phyloP scores from a whole-genome alignment of 2,329 filamentous ascomycete genomes.

The Aspergillus pseudotamarii region DNA sequence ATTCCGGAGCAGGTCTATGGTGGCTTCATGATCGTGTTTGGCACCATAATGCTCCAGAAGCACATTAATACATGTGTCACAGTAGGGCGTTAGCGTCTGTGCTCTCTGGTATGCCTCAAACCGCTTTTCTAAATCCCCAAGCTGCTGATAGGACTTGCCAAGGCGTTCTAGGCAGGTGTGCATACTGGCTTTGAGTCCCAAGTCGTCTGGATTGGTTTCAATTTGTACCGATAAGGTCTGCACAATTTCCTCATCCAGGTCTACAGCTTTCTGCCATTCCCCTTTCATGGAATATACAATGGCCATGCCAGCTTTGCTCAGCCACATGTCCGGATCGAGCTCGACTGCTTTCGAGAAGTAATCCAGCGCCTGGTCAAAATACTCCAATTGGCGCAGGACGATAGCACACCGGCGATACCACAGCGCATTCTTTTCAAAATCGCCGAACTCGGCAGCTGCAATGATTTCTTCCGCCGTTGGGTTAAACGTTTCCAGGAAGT shows the following conservation, averaged over 20 bases:
- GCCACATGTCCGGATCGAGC: slow-evolving; percentile 1
- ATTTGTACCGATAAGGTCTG: slow-evolving; percentile 17
- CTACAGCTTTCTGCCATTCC: slow-evolving; percentile 19
- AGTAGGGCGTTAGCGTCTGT: background rate
- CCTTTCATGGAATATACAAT: background rate
- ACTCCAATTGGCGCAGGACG: background rate
- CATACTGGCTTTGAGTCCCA: background rate
- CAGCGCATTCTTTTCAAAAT: background rate
- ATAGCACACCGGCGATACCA: slow-evolving; percentile 11
- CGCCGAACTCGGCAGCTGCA: slow-evolving; percentile 9
- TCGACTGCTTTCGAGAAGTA: slow-evolving; percentile 8
- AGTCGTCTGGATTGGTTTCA: slow-evolving; percentile 11
- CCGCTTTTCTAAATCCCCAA: slow-evolving; percentile 2
- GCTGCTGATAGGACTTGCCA: background rate
- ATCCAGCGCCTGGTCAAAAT: slow-evolving; percentile 3
- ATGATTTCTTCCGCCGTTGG: slow-evolving; percentile 6
- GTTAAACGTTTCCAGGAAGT: background rate
- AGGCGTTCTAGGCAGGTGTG: background rate
- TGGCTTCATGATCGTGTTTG: background rate
- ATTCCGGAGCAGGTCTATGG: slow-evolving; percentile 3
- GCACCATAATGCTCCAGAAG: slow-evolving; percentile 3
- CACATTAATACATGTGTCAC: slow-evolving; percentile 2
- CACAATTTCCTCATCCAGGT: slow-evolving; percentile 21
- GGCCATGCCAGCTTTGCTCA: slow-evolving; percentile 4
- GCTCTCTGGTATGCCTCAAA: background rate